Base-by-base conservation (phyloP, 495 filamentous ascomycete species). In the Penicillium bovifimosum region DNA sequence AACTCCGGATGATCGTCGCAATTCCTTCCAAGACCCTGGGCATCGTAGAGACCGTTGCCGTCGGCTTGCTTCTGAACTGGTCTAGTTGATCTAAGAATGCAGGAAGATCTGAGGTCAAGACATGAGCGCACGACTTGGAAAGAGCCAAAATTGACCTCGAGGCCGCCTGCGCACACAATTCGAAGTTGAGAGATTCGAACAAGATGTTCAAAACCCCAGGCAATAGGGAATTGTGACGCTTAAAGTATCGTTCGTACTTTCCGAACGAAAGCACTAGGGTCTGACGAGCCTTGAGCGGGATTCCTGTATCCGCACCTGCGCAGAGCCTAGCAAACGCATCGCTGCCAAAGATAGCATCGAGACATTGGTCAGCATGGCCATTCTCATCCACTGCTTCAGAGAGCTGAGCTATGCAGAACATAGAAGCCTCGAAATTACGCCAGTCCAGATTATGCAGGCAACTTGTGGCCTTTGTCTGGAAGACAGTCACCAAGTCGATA, bases 11-110 rank as follows among this genome's bases (percentile, higher is more conserved):
- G 48, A 97, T 88, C 11, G 85, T 82, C 7, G 90, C 82, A 47
- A 96, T 92, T 7, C 85, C 90, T 51, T 88, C 87, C 10, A 96
- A 68, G 3, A 97, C 81, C 39, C 79, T 81, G 56, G 93, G 88
- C 72, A 96, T 92, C 0, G 85, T 86, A 24, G 81, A 70, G 11
- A 78, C 76, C 26, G 90, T 88, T 7, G 86, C 76, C 4, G 77
- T 80, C 20, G 76, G 74, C 44, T 79, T 81, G 27, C 67, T 67
- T 32, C 77, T 71, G 55, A 92, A 86, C 14, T 78, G 66, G 50
- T 82, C 76, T 58, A 91, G 91, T 60, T 93, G 87, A 24, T 81
- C 73, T 13, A 98, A 75, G 62, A 98, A 95, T 0, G 83, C 78
- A 11, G 76, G 77, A 11, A 95, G 77, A 62, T 96, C 86, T 2